phyloP scores from a whole-genome alignment of 305 asterid genomes.

The Coffea humblotiana region DNA sequence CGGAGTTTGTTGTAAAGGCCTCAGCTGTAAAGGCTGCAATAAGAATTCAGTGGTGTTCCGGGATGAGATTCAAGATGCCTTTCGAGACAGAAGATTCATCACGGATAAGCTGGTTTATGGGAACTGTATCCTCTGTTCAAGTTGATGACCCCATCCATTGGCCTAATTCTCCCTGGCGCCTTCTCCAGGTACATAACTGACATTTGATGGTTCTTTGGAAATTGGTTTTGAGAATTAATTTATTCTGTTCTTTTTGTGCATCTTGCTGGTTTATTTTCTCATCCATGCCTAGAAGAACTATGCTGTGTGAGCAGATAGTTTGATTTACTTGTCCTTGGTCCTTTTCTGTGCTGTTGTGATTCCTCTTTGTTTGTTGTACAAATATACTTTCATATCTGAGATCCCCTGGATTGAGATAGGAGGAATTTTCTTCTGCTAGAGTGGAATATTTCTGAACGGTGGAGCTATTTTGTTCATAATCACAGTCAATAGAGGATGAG shows the following conservation, averaged over 20 bases:
- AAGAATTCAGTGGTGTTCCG: conserved; percentile 68
- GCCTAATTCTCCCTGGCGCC: conserved; percentile 95
- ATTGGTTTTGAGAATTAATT: conserved; percentile 7
- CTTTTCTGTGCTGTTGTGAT: neutral
- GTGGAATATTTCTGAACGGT: neutral
- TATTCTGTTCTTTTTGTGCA: neutral
- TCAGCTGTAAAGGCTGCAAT: conserved; percentile 60
- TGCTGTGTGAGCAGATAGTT: neutral
- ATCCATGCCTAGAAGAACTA: neutral
- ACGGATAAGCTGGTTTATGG: conserved; percentile 90
- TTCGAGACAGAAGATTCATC: conserved; percentile 91
- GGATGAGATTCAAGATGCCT: conserved; percentile 95
- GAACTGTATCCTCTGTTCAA: conserved; percentile 65
- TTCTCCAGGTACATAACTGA: conserved; percentile 57
- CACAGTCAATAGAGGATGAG: neutral
- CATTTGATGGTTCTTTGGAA: neutral
- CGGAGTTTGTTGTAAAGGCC: conserved; percentile 80
- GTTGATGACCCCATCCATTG: conserved; percentile 66
- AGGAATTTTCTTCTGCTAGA: neutral
- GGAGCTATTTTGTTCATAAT: neutral
- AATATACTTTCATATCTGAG: neutral
- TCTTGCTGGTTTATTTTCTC: neutral
- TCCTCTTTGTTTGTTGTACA: neutral
- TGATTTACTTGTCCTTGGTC: neutral
- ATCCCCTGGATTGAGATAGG: neutral